Conservation (phyloP, 2,329 filamentous ascomycete species). For the Neocucurbitaria cava region DNA sequence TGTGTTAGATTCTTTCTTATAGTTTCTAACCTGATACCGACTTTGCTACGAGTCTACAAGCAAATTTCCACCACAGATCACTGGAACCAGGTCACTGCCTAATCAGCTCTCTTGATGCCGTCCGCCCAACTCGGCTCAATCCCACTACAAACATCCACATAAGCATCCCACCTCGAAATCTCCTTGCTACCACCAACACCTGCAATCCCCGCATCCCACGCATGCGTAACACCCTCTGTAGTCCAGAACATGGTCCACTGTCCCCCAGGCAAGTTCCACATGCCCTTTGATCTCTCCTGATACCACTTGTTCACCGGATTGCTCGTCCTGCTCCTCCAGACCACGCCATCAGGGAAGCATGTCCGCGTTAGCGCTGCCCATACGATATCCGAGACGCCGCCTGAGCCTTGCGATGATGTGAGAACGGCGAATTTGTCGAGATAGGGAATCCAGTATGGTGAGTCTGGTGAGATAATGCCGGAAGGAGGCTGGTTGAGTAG, state of each 20-base stretch:
- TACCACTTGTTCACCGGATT: conserved; percentile 99
- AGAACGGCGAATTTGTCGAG: conserved; percentile 97
- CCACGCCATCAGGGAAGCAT: conserved; percentile 87
- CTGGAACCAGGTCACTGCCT: not conserved
- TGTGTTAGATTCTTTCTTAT: too few species aligned
- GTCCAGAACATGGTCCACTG: conserved; percentile 99
- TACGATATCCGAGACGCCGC: conserved; percentile 92
- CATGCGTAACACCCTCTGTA: conserved; percentile 63
- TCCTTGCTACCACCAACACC: conserved; percentile 53
- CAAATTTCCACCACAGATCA: too few species aligned
- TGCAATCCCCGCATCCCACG: conserved; percentile 63
- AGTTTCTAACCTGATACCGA: too few species aligned
- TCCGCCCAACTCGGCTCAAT: conserved; percentile 60
- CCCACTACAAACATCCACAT: conserved; percentile 56
- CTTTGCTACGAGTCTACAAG: too few species aligned
- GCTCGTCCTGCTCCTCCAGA: conserved; percentile 87
- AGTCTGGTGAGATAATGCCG: conserved; percentile 44
- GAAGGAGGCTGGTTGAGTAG: conserved; percentile 42
- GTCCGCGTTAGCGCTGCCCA: conserved; percentile 94
- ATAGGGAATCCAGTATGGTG: conserved; percentile 76
- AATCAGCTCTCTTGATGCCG: conserved; percentile 32
- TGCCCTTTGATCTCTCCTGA: conserved; percentile 87
- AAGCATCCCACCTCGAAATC: conserved; percentile 55
- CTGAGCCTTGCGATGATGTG: conserved; percentile 84
- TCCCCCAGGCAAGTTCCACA: conserved; percentile 78